These are phyloP conservation scores for Ilyonectria robusta DNA, from an alignment of 2,329 filamentous ascomycete species.

Conservation along the genomic window DNA sequence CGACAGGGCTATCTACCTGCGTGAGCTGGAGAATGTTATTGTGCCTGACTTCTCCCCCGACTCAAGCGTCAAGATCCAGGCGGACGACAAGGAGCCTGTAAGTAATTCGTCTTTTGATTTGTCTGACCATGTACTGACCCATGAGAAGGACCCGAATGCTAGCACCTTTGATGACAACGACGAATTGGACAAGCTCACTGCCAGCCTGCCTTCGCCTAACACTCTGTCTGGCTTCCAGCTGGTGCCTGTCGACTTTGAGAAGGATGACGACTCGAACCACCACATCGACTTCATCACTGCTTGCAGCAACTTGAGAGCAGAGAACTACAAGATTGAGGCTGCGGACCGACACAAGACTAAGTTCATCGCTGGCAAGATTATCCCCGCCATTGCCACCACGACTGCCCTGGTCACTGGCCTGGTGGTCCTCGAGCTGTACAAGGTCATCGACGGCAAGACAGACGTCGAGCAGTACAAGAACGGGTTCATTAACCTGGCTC, in stretches of 20 bases:
- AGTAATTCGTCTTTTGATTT: conserved; percentile 49
- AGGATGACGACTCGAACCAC: conserved; percentile 97
- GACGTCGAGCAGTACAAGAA: conserved; percentile 99
- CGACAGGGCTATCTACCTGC: conserved; percentile 79
- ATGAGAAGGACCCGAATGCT: conserved; percentile 81
- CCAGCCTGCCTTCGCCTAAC: conserved; percentile 82
- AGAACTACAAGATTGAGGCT: conserved; percentile 96
- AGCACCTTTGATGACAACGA: conserved; percentile 78
- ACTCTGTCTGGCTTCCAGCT: conserved; percentile 90
- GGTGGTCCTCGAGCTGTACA: conserved; percentile 93
- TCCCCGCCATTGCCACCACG: conserved; percentile 97
- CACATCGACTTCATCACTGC: conserved; percentile 99
- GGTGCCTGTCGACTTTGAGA: conserved; percentile 95
- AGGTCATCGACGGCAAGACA: conserved; percentile 95
- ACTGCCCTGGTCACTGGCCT: conserved; percentile 96
- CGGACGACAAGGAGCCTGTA: conserved; percentile 91
- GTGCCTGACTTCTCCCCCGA: conserved; percentile 95
- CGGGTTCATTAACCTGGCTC: conserved; percentile 94
- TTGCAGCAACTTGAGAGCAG: conserved; percentile 93
- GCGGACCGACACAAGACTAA: conserved; percentile 98
- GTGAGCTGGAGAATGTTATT: conserved; percentile 91
- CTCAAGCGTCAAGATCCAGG: conserved; percentile 94
- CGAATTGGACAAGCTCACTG: conserved; percentile 81
- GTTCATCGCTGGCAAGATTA: conserved; percentile 99
- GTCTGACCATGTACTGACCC: conserved; percentile 22